phyloP scores from a whole-genome alignment of 1,139 yeast genomes.

The Blastobotrys malaysiensis region DNA sequence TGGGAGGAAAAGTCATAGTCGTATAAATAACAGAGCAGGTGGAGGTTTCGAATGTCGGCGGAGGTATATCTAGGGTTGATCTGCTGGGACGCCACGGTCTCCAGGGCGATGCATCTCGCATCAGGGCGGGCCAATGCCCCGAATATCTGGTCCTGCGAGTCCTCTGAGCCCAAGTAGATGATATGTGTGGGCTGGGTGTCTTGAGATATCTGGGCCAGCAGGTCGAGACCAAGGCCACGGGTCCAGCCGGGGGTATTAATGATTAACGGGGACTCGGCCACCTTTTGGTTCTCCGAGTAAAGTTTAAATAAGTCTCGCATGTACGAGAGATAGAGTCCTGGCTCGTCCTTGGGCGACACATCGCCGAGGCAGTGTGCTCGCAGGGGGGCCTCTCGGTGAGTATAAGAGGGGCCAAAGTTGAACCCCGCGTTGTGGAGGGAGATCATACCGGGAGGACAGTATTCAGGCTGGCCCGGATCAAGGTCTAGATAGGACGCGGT shows the following conservation, averaged over 20 bases:
- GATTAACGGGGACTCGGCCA: slow-evolving; percentile 40
- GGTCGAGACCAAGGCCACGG: slow-evolving; percentile 76
- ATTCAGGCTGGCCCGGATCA: slow-evolving; percentile 92
- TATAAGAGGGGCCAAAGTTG: slow-evolving; percentile 32
- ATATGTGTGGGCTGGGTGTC: slow-evolving; percentile 52
- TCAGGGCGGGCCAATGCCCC: slow-evolving; percentile 7
- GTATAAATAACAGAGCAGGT: slow-evolving; percentile 33
- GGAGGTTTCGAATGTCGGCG: slow-evolving; percentile 33
- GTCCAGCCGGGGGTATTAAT: slow-evolving; percentile 93
- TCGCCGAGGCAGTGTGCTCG: slow-evolving; percentile 59
- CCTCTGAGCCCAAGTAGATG: slow-evolving; percentile 42
- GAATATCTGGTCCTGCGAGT: slow-evolving; percentile 15
- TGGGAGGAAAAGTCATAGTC: slow-evolving; percentile 17
- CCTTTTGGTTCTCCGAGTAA: slow-evolving; percentile 25
- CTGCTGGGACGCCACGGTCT: slow-evolving; percentile 4
- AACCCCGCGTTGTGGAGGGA: slow-evolving; percentile 36
- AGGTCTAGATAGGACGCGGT: slow-evolving; percentile 55
- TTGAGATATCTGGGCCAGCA: slow-evolving; percentile 47
- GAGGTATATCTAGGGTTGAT: slow-evolving; percentile 21
- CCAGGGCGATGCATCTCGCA: not conserved
- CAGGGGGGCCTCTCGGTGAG: slow-evolving; percentile 19
- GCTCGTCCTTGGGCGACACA: slow-evolving; percentile 66
- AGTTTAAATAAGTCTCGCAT: slow-evolving; percentile 41
- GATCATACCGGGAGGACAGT: slow-evolving; percentile 64
- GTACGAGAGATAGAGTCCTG: slow-evolving; percentile 48